These are phyloP conservation scores for Aureobasidium uvarum DNA, from an alignment of 2,329 filamentous ascomycete genomes.

Conservation along the genomic window DNA sequence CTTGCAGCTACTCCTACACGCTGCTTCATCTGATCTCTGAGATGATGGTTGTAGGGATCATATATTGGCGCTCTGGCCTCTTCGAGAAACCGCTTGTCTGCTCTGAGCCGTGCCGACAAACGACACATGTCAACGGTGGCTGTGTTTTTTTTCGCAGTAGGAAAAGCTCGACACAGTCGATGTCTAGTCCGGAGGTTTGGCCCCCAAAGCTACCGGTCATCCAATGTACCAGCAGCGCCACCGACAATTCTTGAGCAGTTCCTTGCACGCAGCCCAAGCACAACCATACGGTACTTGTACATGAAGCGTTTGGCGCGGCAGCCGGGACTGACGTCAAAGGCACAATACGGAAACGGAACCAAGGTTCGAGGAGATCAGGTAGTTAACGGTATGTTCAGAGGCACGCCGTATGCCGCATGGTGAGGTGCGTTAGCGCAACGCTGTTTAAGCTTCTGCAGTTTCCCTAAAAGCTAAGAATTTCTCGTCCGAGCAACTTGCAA, in stretches of 20 bases:
- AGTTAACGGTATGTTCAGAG: not conserved
- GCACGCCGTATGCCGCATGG: not conserved
- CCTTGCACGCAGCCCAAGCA: not conserved
- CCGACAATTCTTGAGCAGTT: not conserved
- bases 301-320: not conserved
- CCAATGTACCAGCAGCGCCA: not conserved
- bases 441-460: slow-evolving; percentile 4
- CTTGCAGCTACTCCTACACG: not conserved
- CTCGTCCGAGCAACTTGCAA: not conserved
- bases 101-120: not conserved
- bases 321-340: not conserved
- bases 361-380: not conserved
- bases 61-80: slow-evolving; percentile 3
- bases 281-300: not conserved
- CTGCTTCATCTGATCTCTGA: not conserved
- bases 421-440: slow-evolving; percentile 10
- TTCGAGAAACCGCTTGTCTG: not conserved
- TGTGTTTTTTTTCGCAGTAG: not conserved
- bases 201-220: not conserved
- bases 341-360: not conserved
- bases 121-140: not conserved
- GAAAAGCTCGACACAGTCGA: not conserved
- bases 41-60: not conserved
- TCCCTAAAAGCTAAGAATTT: not conserved
- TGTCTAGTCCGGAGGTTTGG: not conserved